phyloP scores from a whole-genome alignment of 2,329 filamentous ascomycete genomes.

The Beauveria brongniartii region DNA sequence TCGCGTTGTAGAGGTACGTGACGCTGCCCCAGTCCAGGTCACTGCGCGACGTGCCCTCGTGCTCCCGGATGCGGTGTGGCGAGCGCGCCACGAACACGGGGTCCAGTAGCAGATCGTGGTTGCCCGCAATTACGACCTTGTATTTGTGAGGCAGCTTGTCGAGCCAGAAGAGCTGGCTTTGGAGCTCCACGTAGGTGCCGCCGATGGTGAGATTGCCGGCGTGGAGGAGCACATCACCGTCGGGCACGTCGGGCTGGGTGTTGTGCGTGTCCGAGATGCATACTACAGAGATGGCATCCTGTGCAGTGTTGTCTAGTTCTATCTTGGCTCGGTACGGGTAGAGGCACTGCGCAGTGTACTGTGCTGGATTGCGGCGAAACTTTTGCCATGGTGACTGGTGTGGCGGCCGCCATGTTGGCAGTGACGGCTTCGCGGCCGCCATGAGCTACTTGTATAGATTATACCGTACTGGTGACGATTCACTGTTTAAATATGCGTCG shows the following conservation, averaged over 20 bases:
- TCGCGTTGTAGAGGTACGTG: conserved; percentile 24
- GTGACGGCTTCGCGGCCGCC: neutral
- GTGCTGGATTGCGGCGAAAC: neutral
- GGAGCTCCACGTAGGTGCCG: conserved; percentile 33
- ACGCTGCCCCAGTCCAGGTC: conserved; percentile 26
- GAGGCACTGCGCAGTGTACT: neutral
- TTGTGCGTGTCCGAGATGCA: conserved; percentile 41
- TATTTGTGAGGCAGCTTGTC: conserved; percentile 27
- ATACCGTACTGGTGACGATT: too few relatives aligned
- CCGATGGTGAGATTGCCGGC: conserved; percentile 39
- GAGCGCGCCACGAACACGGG: conserved; percentile 7
- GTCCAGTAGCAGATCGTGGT: conserved; percentile 33
- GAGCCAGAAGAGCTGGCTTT: conserved; percentile 34
- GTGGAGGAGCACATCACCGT: conserved; percentile 39
- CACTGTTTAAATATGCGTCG: too few relatives aligned
- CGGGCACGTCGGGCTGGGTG: conserved; percentile 27
- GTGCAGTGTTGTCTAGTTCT: neutral
- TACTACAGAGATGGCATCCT: conserved; percentile 22
- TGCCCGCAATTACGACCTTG: conserved; percentile 40
- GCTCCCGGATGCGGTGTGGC: conserved; percentile 1
- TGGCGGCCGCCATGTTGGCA: neutral
- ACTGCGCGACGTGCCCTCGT: neutral
- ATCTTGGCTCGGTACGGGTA: neutral
- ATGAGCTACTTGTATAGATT: neutral
- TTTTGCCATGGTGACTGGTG: neutral